A percentile compares a stretch with the other conserved stretches of the same genome.
Evolutionary conservation across 1,284 basidiomycete genomes (phyloP).

Genomic region (Melampsora larici-populina): DNA sequence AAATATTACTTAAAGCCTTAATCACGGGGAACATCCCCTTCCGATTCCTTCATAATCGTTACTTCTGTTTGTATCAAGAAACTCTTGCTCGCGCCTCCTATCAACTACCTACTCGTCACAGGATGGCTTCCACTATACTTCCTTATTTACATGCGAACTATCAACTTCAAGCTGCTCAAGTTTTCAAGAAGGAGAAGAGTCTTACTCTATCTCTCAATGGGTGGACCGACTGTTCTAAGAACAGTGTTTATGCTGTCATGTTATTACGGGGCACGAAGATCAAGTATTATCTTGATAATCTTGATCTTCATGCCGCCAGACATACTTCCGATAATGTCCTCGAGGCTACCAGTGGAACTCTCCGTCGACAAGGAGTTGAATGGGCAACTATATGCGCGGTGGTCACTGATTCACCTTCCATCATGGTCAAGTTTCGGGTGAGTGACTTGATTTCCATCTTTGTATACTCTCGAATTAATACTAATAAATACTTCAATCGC

Average conservation of each 20-base stretch:
- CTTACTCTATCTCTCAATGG: neutral
- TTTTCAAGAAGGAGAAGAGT: neutral
- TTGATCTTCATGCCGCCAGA: neutral
- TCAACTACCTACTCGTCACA: neutral
- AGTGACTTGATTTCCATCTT: neutral
- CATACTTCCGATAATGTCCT: neutral
- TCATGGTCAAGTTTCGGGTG: too few relatives aligned
- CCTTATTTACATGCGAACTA: neutral
- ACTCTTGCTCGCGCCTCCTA: neutral
- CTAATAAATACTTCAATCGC: neutral
- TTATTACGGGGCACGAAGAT: neutral
- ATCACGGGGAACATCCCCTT: neutral
- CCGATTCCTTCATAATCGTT: neutral
- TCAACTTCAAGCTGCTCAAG: neutral
- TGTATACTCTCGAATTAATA: neutral
- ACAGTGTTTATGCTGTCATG: neutral
- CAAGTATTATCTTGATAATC: neutral
- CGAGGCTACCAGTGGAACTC: neutral
- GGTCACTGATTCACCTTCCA: neutral
- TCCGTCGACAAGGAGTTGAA: conserved; percentile 1
- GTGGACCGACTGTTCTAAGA: neutral
- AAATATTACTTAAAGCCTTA: neutral
- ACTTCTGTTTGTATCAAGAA: too few relatives aligned
- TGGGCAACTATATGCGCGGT: neutral
- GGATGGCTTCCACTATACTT: neutral